Percentiles rank a stretch among this genome's conserved stretches.
These are phyloP conservation scores for Penicillium crystallinum DNA, from an alignment of 495 filamentous ascomycete genomes.

Conservation along the genomic window DNA sequence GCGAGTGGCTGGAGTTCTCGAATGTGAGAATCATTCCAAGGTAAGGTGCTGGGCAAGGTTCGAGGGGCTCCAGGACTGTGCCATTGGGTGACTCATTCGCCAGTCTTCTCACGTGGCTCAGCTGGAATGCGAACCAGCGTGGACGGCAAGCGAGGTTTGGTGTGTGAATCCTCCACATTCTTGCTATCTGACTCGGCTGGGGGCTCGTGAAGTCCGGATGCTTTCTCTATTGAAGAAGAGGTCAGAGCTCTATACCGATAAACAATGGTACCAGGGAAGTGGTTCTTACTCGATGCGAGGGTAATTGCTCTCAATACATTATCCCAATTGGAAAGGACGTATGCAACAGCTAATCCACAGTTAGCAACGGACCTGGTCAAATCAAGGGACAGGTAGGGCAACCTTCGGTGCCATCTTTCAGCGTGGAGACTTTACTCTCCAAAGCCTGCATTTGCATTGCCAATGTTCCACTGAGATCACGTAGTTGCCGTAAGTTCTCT, in stretches of 20 bases:
- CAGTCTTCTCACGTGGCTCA: conserved; percentile 19
- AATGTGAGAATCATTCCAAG: too few species aligned
- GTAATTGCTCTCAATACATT: conserved; percentile 89
- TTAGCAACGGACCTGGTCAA: background rate
- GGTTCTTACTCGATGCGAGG: conserved; percentile 82
- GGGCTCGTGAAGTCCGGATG: conserved; percentile 17
- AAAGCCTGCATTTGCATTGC: conserved; percentile 88
- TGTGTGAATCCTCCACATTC: conserved; percentile 4
- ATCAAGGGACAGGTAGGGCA: background rate
- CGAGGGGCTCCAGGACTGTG: too few species aligned
- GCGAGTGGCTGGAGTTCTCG: background rate
- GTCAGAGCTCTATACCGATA: background rate
- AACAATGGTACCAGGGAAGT: conserved; percentile 10
- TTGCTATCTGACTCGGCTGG: conserved; percentile 6
- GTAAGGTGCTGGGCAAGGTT: too few species aligned
- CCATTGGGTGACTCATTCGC: conserved; percentile 12
- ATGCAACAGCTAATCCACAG: conserved; percentile 66
- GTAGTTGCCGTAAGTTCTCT: conserved; percentile 78
- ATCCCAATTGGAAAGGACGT: conserved; percentile 92
- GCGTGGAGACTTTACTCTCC: conserved; percentile 78
- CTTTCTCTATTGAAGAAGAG: conserved; percentile 14
- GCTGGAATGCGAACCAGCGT: conserved; percentile 41
- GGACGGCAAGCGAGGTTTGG: conserved; percentile 25
- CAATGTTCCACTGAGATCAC: conserved; percentile 80
- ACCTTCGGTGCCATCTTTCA: conserved; percentile 94